Base-by-base conservation (phyloP, 305 asterid species). In the Petunia hybrid region DNA sequence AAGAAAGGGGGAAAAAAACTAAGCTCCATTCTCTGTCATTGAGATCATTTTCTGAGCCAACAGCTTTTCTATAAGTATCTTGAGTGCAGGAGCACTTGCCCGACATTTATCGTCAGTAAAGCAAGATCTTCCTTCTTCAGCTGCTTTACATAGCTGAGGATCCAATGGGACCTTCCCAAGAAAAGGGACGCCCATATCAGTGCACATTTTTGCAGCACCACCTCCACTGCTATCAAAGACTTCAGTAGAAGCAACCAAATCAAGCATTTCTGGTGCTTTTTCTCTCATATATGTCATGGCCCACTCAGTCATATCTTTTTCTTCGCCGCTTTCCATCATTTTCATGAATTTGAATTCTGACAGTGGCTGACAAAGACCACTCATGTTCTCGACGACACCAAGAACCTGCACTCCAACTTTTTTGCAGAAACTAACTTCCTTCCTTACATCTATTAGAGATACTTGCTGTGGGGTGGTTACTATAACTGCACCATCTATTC, bases 391-490 rank as follows among this genome's bases (percentile, higher is more conserved):
- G 4, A 95, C 97, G 40, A 95, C 93, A 8, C 99, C 98, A 36
- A 95, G 93, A 74, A 95, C 91, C 2, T 77, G 87, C 4, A 95
- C 69, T 55, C 91, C 98, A 0, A 95, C 97, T 88, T 92, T 93
- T 81, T 89, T 93, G 86, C 97, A 95, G 88, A 95, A 95, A 78
- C 87, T 91, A 76, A 95, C 95, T 89, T 92, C 98, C 82, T 95
- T 95, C 86, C 99, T 88, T 39, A 95, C 98, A 38, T 95, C 99
- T 55, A 92, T 88, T 36, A 95, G 89, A 35, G 98, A 93, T 3
- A 95, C 98, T 83, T 92, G 97, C 73, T 95, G 99, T 8, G 98
- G 99, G 22, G 99, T 95, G 7, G 99, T 95, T 8, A 95, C 99
- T 71, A 95, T 87, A 51, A 95, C 85, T 6, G 99, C 98, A 4